Evolutionary conservation across 768 basidiomycete genomes (phyloP).

Genomic region (Fistulinella prunicolor): DNA sequence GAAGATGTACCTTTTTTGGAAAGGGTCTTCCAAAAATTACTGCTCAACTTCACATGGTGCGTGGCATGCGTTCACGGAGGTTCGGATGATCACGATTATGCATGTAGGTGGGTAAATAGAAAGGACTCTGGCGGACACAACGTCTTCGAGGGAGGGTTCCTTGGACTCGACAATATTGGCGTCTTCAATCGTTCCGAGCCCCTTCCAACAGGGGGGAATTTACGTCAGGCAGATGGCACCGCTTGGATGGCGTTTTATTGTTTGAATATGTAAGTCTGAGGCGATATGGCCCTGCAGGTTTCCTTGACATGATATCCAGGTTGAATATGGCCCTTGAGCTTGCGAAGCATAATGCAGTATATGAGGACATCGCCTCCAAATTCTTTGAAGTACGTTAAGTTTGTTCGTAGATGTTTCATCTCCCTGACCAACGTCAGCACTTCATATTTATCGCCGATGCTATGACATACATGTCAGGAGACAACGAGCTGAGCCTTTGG

Average conservation of each 20-base stretch:
- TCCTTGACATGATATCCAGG: constrained; percentile 42
- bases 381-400: constrained; percentile 71
- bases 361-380: constrained; percentile 99
- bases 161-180: constrained; percentile 97
- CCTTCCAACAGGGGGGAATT: constrained; percentile 86
- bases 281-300: background rate
- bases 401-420: constrained; percentile 1
- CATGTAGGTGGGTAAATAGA: constrained; percentile 90
- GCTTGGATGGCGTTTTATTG: constrained; percentile 99
- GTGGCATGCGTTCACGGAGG: constrained; percentile 11
- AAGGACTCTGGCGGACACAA: constrained; percentile 95
- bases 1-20: constrained; percentile 94
- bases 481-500: constrained; percentile 83
- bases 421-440: constrained; percentile 51
- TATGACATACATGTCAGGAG: constrained; percentile 89
- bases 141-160: constrained; percentile 97
- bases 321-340: constrained; percentile 95
- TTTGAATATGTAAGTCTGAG: constrained; percentile 75
- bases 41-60: constrained; percentile 96
- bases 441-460: constrained; percentile 99
- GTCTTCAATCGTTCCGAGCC: constrained; percentile 98
- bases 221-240: constrained; percentile 97
- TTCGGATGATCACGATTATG: background rate
- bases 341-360: constrained; percentile 95
- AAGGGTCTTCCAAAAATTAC: constrained; percentile 95